Conservation (phyloP, 768 basidiomycete species). For the Coprinellus aureogranulatus region DNA sequence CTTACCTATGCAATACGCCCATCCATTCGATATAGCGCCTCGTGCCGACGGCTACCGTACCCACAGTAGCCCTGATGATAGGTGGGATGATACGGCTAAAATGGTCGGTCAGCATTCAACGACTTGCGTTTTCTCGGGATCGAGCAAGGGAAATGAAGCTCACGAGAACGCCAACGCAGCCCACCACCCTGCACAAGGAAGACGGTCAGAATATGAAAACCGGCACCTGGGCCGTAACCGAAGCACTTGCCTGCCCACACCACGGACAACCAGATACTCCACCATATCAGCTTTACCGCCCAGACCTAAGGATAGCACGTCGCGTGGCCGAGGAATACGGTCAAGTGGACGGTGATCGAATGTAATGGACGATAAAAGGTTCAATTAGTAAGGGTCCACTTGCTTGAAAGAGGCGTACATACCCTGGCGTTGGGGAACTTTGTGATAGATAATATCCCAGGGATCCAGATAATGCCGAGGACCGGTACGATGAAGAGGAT, state of each 20-base stretch:
- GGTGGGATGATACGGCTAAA: constrained; percentile 47
- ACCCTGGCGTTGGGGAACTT: constrained; percentile 49
- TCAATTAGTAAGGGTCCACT: not conserved
- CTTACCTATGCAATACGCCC: constrained; percentile 58
- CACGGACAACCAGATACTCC: constrained; percentile 83
- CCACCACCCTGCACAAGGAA: constrained; percentile 67
- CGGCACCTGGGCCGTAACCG: not conserved
- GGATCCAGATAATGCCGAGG: constrained; percentile 66
- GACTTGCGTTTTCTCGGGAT: not conserved
- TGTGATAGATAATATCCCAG: constrained; percentile 65
- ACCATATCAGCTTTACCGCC: constrained; percentile 64
- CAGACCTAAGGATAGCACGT: constrained; percentile 41
- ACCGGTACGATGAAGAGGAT: constrained; percentile 75
- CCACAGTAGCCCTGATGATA: constrained; percentile 62
- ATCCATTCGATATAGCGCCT: constrained; percentile 82
- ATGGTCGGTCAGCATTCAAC: constrained; percentile 7
- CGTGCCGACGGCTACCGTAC: constrained; percentile 67
- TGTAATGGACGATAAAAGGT: not conserved
- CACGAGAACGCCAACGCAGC: constrained; percentile 63
- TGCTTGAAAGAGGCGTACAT: constrained; percentile 16
- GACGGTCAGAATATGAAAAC: not conserved
- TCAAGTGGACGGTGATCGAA: not conserved
- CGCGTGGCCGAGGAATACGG: not conserved
- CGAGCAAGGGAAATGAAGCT: constrained; percentile 27
- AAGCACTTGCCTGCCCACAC: constrained; percentile 63